Evolutionary conservation across 2,329 filamentous ascomycete species (phyloP).

Genomic region (Fonsecaea monophora): DNA sequence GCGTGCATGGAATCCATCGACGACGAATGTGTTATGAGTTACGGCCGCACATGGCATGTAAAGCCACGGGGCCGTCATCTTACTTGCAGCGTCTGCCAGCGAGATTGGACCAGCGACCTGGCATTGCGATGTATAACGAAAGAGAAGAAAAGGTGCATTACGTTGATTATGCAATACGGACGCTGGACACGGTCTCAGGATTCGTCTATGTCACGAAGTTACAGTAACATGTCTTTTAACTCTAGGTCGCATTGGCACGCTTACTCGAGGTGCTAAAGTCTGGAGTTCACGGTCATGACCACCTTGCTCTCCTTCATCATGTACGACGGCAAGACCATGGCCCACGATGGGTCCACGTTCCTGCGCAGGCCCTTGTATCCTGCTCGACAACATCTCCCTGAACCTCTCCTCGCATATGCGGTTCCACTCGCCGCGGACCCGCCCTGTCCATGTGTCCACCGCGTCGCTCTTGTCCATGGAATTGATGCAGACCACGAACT

Average conservation of each 20-base stretch:
- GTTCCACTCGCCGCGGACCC: too few relatives aligned
- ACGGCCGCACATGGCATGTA: constrained; percentile 81
- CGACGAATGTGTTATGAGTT: constrained; percentile 82
- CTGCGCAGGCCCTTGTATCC: too few relatives aligned
- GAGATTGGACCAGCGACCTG: constrained; percentile 73
- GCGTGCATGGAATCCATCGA: constrained; percentile 85
- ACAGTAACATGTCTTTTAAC: constrained; percentile 91
- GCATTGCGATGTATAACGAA: constrained; percentile 74
- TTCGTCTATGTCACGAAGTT: constrained; percentile 83
- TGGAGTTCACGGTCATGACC: constrained; percentile 56
- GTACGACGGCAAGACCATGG: too few relatives aligned
- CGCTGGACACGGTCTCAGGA: constrained; percentile 63
- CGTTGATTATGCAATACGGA: constrained; percentile 57
- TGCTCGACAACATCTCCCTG: too few relatives aligned
- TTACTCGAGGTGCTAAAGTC: constrained; percentile 84
- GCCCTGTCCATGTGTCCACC: too few relatives aligned
- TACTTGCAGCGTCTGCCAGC: constrained; percentile 71
- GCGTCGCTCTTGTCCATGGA: too few relatives aligned
- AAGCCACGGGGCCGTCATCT: constrained; percentile 66
- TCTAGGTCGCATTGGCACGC: constrained; percentile 88
- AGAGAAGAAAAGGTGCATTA: constrained; percentile 75
- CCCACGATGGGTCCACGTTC: too few relatives aligned
- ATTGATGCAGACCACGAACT: too few relatives aligned
- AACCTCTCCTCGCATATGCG: too few relatives aligned
- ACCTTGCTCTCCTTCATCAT: too few relatives aligned